phyloP scores from a whole-genome alignment of 441 rosid genomes.

The Capsella rubella region DNA sequence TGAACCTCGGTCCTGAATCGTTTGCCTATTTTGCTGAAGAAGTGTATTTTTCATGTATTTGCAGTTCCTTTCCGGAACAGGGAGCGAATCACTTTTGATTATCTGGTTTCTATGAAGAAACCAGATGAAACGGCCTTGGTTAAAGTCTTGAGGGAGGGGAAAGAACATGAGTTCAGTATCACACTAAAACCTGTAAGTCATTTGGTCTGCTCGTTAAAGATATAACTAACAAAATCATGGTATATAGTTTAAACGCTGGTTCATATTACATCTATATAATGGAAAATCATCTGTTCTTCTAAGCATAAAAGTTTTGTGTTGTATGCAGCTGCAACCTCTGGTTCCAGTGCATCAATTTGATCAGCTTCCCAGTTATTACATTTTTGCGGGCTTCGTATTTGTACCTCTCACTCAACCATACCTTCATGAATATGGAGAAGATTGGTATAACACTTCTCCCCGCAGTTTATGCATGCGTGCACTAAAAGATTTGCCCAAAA shows the following conservation, averaged over 20 bases:
- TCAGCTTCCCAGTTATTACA: slow-evolving; percentile 82
- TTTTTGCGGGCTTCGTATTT: slow-evolving; percentile 84
- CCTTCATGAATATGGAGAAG: slow-evolving; percentile 91
- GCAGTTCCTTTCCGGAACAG: slow-evolving; percentile 88
- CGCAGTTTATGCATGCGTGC: slow-evolving; percentile 80
- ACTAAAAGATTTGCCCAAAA: slow-evolving; percentile 72
- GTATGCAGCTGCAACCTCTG: slow-evolving; percentile 74
- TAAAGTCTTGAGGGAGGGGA: slow-evolving; percentile 70
- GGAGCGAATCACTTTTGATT: slow-evolving; percentile 87
- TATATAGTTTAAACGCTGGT: not conserved
- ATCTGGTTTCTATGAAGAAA: slow-evolving; percentile 92
- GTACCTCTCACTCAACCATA: slow-evolving; percentile 82
- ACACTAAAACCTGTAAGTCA: slow-evolving; percentile 72
- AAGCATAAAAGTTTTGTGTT: slow-evolving; percentile 9
- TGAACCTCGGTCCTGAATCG: slow-evolving; percentile 2
- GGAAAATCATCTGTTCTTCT: slow-evolving; percentile 21
- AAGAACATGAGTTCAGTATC: slow-evolving; percentile 62
- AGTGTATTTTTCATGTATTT: slow-evolving; percentile 34
- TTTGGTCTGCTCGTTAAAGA: slow-evolving; percentile 29
- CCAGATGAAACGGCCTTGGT: slow-evolving; percentile 68
- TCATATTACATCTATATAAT: not conserved
- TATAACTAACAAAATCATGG: not conserved
- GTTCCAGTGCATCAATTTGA: slow-evolving; percentile 89
- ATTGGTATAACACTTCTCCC: slow-evolving; percentile 87
- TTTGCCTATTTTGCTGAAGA: slow-evolving; percentile 1